Evolutionary conservation across 495 filamentous ascomycete genomes (phyloP).

Genomic region (Talaromyces ruber): DNA sequence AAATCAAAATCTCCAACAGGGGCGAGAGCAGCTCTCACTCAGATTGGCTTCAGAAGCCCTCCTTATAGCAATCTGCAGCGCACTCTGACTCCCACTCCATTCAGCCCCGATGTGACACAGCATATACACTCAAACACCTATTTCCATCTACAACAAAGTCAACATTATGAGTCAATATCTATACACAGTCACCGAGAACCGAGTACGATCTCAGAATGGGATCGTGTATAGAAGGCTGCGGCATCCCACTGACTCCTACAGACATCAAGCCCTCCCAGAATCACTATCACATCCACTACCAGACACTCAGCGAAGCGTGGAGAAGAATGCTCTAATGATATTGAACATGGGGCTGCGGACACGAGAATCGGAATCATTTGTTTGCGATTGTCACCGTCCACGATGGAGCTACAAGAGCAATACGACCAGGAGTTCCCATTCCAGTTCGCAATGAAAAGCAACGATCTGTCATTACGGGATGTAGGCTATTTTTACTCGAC

Average conservation of each 20-base stretch:
- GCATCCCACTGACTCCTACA: not conserved
- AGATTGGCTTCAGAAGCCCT: no score
- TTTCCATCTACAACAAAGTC: not conserved
- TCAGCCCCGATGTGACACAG: not conserved
- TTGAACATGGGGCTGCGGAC: not conserved
- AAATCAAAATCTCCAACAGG: not conserved
- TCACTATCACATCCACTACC: not conserved
- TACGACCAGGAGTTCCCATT: constrained; percentile 4
- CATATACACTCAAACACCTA: not conserved
- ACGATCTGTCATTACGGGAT: not conserved
- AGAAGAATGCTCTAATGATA: not conserved
- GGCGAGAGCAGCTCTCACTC: no score
- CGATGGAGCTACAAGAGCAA: not conserved
- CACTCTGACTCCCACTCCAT: not conserved
- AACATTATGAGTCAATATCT: not conserved
- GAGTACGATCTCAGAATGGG: not conserved
- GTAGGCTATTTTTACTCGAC: not conserved
- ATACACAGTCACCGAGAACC: not conserved
- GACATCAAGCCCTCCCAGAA: not conserved
- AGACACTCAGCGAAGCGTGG: not conserved
- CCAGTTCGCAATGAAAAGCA: not conserved
- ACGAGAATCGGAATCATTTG: not conserved
- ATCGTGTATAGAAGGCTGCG: constrained; percentile 1
- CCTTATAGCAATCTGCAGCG: not conserved
- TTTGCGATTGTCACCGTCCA: not conserved